Evolutionary conservation across 2,329 filamentous ascomycete genomes (phyloP).

Genomic region (Penicillium sp.): DNA sequence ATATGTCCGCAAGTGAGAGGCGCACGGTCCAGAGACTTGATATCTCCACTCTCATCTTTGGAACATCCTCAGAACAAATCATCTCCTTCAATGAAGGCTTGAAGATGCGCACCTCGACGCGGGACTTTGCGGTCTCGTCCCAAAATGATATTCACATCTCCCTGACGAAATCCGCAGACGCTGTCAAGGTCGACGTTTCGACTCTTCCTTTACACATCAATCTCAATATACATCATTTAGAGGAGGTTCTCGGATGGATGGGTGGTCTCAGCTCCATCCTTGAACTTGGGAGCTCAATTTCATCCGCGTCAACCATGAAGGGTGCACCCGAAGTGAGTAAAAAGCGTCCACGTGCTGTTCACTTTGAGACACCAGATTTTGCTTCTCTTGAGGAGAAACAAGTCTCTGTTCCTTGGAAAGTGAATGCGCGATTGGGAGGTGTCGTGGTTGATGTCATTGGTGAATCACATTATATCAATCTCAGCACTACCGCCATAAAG

Average conservation of each 20-base stretch:
- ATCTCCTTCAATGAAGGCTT: conserved; percentile 47
- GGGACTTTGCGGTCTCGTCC: conserved; percentile 34
- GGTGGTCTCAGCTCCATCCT: conserved; percentile 87
- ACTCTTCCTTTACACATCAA: conserved; percentile 72
- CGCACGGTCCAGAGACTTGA: conserved; percentile 25
- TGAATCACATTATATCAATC: conserved; percentile 64
- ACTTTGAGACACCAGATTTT: conserved; percentile 48
- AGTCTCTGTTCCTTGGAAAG: conserved; percentile 47
- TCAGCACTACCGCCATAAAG: conserved; percentile 78
- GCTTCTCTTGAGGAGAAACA: conserved; percentile 15
- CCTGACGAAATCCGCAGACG: conserved; percentile 26
- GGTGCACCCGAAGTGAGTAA: conserved; percentile 26
- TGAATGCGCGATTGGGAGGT: conserved; percentile 71
- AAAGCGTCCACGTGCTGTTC: conserved; percentile 46
- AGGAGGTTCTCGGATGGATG: conserved; percentile 82
- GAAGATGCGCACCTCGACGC: conserved; percentile 42
- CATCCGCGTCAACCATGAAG: conserved; percentile 58
- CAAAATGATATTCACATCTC: conserved; percentile 37
- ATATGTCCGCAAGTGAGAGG: conserved; percentile 17
- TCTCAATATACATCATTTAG: conserved; percentile 71
- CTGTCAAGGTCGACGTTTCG: conserved; percentile 53
- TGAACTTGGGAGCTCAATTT: conserved; percentile 78
- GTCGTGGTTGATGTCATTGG: conserved; percentile 71
- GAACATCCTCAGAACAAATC: conserved; percentile 45
- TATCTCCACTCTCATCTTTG: conserved; percentile 42